A percentile compares a stretch with the other conserved stretches of the same genome.
These are phyloP conservation scores for Coelastrella sp. DNA, from an alignment of 139 green algal species.

Conservation along the genomic window DNA sequence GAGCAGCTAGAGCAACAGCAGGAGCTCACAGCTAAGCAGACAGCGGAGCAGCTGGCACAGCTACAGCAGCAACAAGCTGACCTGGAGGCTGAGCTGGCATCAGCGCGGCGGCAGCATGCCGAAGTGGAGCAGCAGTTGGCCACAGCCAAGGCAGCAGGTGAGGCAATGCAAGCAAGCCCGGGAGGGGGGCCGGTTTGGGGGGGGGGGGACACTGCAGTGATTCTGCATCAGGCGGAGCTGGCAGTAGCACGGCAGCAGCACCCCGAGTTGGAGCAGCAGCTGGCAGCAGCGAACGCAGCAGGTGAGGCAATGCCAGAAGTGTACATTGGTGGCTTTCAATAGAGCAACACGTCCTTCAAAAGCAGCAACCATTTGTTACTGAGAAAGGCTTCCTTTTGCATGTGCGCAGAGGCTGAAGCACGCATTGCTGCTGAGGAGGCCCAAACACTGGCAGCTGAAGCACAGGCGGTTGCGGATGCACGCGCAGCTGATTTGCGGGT, in stretches of 20 bases:
- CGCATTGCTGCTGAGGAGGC: slow-evolving; percentile 36
- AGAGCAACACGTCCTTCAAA: neutral
- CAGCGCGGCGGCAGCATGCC: neutral
- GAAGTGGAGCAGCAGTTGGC: slow-evolving; percentile 17
- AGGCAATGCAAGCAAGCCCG: neutral
- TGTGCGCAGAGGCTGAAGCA: neutral
- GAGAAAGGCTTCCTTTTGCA: neutral
- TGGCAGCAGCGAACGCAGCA: neutral
- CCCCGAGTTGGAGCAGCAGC: neutral
- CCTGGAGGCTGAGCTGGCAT: slow-evolving; percentile 7
- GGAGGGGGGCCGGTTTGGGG: no score
- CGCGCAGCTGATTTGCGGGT: slow-evolving; percentile 51
- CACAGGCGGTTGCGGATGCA: slow-evolving; percentile 32
- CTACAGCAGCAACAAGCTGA: slow-evolving; percentile 46
- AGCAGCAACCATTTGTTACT: neutral
- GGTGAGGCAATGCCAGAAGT: no score
- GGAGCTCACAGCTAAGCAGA: slow-evolving; percentile 46
- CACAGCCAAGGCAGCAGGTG: slow-evolving; percentile 1
- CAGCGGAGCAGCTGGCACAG: slow-evolving; percentile 37
- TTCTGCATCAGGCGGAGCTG: no score
- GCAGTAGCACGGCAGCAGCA: neutral
- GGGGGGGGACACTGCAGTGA: no score
- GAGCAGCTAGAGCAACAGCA: slow-evolving; percentile 65
- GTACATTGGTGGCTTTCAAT: no score
- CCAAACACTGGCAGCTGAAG: slow-evolving; percentile 19